Percentiles rank a stretch among this genome's conserved stretches.
Conservation (phyloP, 495 filamentous ascomycete species). For the Annulohypoxylon maeteangense region DNA sequence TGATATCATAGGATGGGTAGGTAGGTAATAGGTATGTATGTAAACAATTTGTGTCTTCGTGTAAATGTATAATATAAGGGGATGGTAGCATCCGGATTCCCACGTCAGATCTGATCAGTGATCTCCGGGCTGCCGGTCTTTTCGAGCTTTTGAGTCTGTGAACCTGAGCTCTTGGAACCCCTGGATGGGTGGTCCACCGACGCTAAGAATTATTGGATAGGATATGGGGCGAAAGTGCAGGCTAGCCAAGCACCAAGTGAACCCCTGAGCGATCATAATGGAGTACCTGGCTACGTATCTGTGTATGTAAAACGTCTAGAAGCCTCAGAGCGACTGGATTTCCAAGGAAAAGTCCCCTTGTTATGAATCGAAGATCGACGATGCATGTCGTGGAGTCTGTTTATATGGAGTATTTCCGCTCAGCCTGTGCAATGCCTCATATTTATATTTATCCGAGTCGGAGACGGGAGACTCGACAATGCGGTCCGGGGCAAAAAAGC, state of each 20-base stretch:
- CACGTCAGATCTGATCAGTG: slow-evolving; percentile 43
- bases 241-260: slow-evolving; percentile 13
- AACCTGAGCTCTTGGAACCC: slow-evolving; percentile 23
- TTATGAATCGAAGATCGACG: slow-evolving; percentile 28
- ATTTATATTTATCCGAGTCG: slow-evolving; percentile 16
- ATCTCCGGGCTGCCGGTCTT: slow-evolving; percentile 41
- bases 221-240: slow-evolving; percentile 21
- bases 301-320: slow-evolving; percentile 18
- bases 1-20: no score
- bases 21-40: no score
- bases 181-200: slow-evolving; percentile 25
- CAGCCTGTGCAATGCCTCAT: slow-evolving; percentile 6
- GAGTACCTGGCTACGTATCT: not conserved
- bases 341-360: slow-evolving; percentile 29
- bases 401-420: slow-evolving; percentile 19
- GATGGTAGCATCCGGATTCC: slow-evolving; percentile 33
- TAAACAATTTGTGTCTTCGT: slow-evolving; percentile 8
- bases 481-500: slow-evolving; percentile 22
- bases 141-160: slow-evolving; percentile 25
- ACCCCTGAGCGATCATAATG: slow-evolving; percentile 33
- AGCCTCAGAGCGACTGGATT: slow-evolving; percentile 9
- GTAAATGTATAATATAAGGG: slow-evolving; percentile 37
- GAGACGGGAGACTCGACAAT: slow-evolving; percentile 8
- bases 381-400: slow-evolving; percentile 22
- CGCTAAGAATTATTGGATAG: slow-evolving; percentile 33